These are phyloP conservation scores for Paraglomus occultum DNA, from an alignment of 192 early-diverging fungal genomes.

Conservation along the genomic window DNA sequence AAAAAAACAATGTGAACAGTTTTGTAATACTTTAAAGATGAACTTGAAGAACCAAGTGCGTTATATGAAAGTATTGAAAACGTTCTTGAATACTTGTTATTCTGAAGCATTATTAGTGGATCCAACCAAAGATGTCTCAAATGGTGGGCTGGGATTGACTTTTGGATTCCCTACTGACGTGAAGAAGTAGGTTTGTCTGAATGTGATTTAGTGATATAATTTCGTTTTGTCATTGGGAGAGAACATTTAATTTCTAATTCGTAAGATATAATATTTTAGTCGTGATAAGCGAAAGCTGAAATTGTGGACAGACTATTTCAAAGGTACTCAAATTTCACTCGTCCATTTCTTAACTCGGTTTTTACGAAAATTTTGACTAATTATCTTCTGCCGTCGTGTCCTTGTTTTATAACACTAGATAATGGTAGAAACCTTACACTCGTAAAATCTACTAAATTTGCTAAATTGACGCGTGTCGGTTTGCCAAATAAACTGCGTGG, in stretches of 20 bases:
- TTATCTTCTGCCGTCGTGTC: neutral
- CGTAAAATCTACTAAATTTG: slow-evolving; percentile 76
- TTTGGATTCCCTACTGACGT: slow-evolving; percentile 74
- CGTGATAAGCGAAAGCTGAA: slow-evolving; percentile 70
- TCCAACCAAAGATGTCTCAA: slow-evolving; percentile 43
- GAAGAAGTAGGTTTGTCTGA: slow-evolving; percentile 53
- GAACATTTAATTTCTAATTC: neutral
- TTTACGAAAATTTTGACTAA: neutral
- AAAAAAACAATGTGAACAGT: slow-evolving; percentile 66
- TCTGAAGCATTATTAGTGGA: slow-evolving; percentile 75
- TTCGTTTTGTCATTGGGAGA: neutral
- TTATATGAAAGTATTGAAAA: slow-evolving; percentile 76
- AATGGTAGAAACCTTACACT: slow-evolving; percentile 88
- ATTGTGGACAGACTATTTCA: slow-evolving; percentile 74
- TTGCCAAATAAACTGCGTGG: slow-evolving; percentile 85
- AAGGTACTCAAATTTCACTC: slow-evolving; percentile 40
- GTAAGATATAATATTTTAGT: slow-evolving; percentile 4
- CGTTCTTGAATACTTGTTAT: slow-evolving; percentile 73
- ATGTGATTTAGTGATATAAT: neutral
- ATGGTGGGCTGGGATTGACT: slow-evolving; percentile 64
- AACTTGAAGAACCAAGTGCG: slow-evolving; percentile 69
- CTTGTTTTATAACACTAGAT: slow-evolving; percentile 17
- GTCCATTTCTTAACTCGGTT: neutral
- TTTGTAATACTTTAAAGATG: slow-evolving; percentile 75
- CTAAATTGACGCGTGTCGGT: slow-evolving; percentile 86